Conservation (phyloP, 2,329 filamentous ascomycete species). For the Xylariaceae sp. region DNA sequence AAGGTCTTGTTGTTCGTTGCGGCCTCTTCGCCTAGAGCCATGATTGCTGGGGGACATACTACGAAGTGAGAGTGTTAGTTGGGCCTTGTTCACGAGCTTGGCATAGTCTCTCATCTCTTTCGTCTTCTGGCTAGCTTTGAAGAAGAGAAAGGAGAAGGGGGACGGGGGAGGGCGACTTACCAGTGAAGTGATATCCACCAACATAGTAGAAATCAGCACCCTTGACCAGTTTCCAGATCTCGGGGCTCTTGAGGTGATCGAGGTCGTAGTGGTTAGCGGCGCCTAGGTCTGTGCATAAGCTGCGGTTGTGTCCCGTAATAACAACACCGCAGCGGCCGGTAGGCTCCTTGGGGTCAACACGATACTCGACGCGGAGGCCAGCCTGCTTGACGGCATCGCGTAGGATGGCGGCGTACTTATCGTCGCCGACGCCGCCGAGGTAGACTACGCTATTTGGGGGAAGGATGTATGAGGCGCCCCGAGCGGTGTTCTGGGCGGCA, state of each 20-base stretch:
- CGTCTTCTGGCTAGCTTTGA: background rate
- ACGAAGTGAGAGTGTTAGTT: slow-evolving; percentile 1
- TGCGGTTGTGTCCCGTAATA: slow-evolving; percentile 95
- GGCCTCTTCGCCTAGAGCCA: slow-evolving; percentile 89
- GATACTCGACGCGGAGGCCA: slow-evolving; percentile 93
- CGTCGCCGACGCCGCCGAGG: slow-evolving; percentile 90
- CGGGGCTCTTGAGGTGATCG: slow-evolving; percentile 86
- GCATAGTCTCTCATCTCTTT: background rate
- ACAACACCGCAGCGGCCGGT: slow-evolving; percentile 95
- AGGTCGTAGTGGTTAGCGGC: slow-evolving; percentile 97
- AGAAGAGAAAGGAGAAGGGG: background rate
- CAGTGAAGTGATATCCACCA: slow-evolving; percentile 94
- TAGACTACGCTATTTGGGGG: slow-evolving; percentile 87
- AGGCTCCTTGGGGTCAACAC: slow-evolving; percentile 78
- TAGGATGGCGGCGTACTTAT: slow-evolving; percentile 92
- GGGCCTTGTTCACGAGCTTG: background rate
- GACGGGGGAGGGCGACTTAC: slow-evolving; percentile 31
- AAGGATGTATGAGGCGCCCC: slow-evolving; percentile 95
- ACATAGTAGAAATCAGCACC: slow-evolving; percentile 88
- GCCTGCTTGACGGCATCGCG: slow-evolving; percentile 83
- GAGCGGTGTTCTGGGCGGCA: slow-evolving; percentile 95
- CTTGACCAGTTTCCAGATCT: slow-evolving; percentile 92
- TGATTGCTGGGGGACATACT: slow-evolving; percentile 88
- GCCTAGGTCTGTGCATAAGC: slow-evolving; percentile 91
- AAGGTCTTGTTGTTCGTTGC: slow-evolving; percentile 89